Evolutionary conservation across 2,329 filamentous ascomycete species (phyloP), one percentile per base, ranked within the genome.

Genomic region (Pseudogymnoascus sp.): DNA sequence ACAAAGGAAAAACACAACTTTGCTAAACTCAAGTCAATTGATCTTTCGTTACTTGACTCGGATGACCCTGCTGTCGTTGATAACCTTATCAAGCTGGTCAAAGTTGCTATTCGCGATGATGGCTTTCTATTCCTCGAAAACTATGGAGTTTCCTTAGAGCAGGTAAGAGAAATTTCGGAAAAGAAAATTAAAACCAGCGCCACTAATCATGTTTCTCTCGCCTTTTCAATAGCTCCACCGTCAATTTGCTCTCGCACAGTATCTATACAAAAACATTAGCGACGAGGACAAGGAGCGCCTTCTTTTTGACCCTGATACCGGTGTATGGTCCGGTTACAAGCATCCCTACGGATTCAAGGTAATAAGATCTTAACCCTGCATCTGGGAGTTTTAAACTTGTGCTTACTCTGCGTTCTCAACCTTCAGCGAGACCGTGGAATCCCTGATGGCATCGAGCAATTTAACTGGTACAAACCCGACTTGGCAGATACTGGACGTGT

Each of bases 391-490:
- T 40, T 40, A 40, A 23, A 23, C 38, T 23, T 64, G 26, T 53
- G 17, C 19, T 60, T 29, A 15, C 44, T 53, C 3, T 21, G 17
- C 31, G 31, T 42, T 61, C 60, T 17, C 53, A 19, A 35, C 17
- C 26, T 13, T 15, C 46, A 78, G 75, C 77, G 78, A 60, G 68
- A 76, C 29, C 75, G 73, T 2, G 78, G 76, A 2, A 68, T 72
- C 9, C 69, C 74, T 17, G 80, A 82, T 66, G 79, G 79, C 4
- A 82, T 82, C 63, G 80, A 82, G 67, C 80, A 82, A 66, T 82
- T 82, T 72, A 82, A 82, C 72, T 82, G 77, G 76, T 82, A 82
- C 71, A 76, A 74, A 23, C 70, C 69, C 0, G 79, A 82, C 56
- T 81, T 77, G 75, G 71, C 77, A 64, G 71, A 78, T 63, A 66